These are phyloP conservation scores for Podaxis sp. DNA, from an alignment of 768 basidiomycete species.

Conservation along the genomic window DNA sequence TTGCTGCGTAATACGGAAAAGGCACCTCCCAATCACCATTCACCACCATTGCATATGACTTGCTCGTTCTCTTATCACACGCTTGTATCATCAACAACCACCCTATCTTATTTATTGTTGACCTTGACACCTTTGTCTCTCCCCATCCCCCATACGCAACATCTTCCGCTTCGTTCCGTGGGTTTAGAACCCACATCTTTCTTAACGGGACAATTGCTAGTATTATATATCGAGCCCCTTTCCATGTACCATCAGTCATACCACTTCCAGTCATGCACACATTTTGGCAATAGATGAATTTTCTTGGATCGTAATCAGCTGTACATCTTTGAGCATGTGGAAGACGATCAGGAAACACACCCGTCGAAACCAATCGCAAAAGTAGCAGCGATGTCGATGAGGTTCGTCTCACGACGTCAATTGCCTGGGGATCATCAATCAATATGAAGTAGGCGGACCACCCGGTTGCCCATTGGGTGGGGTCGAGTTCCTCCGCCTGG, in stretches of 20 bases:
- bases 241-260: not conserved
- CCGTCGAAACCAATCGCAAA: not conserved
- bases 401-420: not conserved
- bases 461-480: not conserved
- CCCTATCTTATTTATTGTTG: not conserved
- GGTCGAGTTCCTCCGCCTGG: not conserved
- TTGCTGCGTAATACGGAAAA: slow-evolving; percentile 7
- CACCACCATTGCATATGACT: slow-evolving; percentile 1
- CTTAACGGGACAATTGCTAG: not conserved
- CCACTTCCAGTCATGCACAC: not conserved
- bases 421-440: not conserved
- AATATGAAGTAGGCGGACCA: not conserved
- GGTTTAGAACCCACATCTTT: not conserved
- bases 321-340: not conserved
- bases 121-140: not conserved
- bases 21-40: slow-evolving; percentile 9
- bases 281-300: slow-evolving; percentile 5
- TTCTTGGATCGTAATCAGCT: slow-evolving; percentile 2
- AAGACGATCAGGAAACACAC: not conserved
- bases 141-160: not conserved
- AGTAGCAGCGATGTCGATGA: not conserved
- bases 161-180: not conserved
- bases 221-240: slow-evolving; percentile 1
- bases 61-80: slow-evolving; percentile 3
- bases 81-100: slow-evolving; percentile 4